These are phyloP conservation scores for Paraleonurus japonicus DNA, from an alignment of 257 asterid species.

Conservation along the genomic window DNA sequence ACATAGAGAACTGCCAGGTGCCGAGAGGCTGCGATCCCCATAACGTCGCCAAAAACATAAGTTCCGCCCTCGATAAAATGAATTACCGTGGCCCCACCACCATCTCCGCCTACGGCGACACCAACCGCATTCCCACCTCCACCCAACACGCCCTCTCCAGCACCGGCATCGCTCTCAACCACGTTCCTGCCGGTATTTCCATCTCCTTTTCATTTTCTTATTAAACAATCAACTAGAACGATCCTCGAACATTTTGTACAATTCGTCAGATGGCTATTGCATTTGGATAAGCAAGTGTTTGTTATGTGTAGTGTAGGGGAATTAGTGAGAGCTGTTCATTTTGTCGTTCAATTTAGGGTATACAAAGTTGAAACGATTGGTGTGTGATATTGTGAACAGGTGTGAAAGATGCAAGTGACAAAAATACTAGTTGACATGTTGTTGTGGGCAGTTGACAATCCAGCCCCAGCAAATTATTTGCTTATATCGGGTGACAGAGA, in stretches of 20 bases:
- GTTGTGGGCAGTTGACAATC: conserved; percentile 66
- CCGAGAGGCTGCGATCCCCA: conserved; percentile 58
- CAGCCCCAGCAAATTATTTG: conserved; percentile 63
- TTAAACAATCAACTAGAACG: too few relatives aligned
- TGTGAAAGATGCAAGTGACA: conserved; percentile 54
- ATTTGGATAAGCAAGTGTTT: too few relatives aligned
- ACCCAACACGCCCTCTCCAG: conserved; percentile 64
- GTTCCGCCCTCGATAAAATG: conserved; percentile 54
- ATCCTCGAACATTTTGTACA: too few relatives aligned
- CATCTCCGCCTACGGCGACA: conserved; percentile 72
- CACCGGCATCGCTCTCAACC: conserved; percentile 75
- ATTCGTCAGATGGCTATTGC: too few relatives aligned
- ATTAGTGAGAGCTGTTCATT: too few relatives aligned
- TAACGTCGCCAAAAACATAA: conserved; percentile 62
- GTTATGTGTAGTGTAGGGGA: too few relatives aligned
- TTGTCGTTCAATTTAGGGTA: too few relatives aligned
- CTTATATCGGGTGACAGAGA: conserved; percentile 57
- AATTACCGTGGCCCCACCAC: conserved; percentile 66
- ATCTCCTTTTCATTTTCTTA: too few relatives aligned
- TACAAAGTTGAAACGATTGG: too few relatives aligned
- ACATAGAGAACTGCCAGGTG: conserved; percentile 79
- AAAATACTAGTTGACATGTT: conserved; percentile 56
- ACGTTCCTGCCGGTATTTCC: conserved; percentile 80
- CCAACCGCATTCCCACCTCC: conserved; percentile 41
- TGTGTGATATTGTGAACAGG: conserved; percentile 44